Percentiles rank a stretch among this genome's conserved stretches.
These are phyloP conservation scores for Metschnikowia cubensis DNA, from an alignment of 805 yeast genomes.

Conservation along the genomic window DNA sequence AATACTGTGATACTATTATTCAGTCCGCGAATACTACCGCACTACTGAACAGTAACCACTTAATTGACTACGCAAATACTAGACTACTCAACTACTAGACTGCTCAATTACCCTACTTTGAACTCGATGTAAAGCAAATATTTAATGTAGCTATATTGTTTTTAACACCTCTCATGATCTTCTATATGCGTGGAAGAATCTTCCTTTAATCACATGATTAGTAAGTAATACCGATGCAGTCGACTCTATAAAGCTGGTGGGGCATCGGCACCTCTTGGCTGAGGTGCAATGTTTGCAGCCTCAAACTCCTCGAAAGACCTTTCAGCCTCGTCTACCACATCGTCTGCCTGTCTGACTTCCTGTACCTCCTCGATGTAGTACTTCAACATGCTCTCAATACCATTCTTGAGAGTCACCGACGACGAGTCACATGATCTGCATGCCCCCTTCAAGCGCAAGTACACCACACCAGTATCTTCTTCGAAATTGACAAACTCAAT, in stretches of 20 bases:
- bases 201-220: not conserved
- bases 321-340: constrained; percentile 22
- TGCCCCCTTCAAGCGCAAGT: constrained; percentile 60
- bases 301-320: constrained; percentile 19
- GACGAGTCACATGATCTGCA: constrained; percentile 70
- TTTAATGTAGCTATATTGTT: too few species aligned
- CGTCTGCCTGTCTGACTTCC: constrained; percentile 51
- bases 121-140: too few species aligned
- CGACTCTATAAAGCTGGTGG: constrained; percentile 15
- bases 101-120: too few species aligned
- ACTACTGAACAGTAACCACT: too few species aligned
- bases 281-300: constrained; percentile 23
- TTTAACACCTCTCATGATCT: not conserved
- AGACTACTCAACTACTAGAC: too few species aligned
- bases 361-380: constrained; percentile 67
- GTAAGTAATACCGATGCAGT: not conserved
- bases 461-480: constrained; percentile 55
- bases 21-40: too few species aligned
- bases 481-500: constrained; percentile 58
- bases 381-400: constrained; percentile 68
- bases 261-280: constrained; percentile 21
- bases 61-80: too few species aligned
- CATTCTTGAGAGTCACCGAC: constrained; percentile 61
- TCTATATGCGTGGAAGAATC: not conserved
- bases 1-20: too few species aligned